Evolutionary conservation across 345 rosid species (phyloP), one percentile per base, ranked within the genome.

Genomic region (Salix udensis): DNA sequence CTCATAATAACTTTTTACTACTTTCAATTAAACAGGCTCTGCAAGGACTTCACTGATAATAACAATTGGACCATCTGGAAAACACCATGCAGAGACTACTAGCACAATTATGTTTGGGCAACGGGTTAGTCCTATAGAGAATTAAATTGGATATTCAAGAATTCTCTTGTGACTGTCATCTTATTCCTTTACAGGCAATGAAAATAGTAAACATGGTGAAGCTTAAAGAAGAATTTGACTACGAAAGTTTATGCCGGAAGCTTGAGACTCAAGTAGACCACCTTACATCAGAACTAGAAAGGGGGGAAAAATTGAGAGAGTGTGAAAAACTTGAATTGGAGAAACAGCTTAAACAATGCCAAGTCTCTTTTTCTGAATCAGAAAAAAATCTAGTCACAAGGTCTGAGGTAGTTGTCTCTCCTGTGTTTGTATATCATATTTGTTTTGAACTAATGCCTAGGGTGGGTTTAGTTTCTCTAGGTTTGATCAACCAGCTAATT

Each of bases 21-120:
- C 82, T 71, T 75, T 50, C 82, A 69, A 83, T 71, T 67, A 71
- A 60, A 79, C 73, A 92, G 97, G 98, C 77, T 89, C 97, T 48
- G 97, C 98, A 14, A 89, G 95, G 90, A 94, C 97, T 52, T 94
- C 98, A 6, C 94, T 94, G 40, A 90, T 94, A 68, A 84, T 91
- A 87, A 92, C 95, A 31, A 88, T 91, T 75, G 98, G 97, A 65
- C 92, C 97, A 76, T 94, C 97, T 76, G 87, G 88, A 74, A 87
- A 91, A 42, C 88, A 89, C 81, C 93, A 82, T 76, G 94, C 90
- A 71, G 98, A 94, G 88, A 94, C 97, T 84, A 87, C 90, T 58
- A 89, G 98, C 85, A 94, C 98, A 61, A 87, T 94, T 60, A 87
- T 88, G 97, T 94, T 94, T 78, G 98, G 97, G 68, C 98, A 92